Percentiles rank a stretch among this genome's conserved stretches.
Evolutionary conservation across 2,329 filamentous ascomycete species (phyloP).

Genomic region (Chaetoscypha palmicola): DNA sequence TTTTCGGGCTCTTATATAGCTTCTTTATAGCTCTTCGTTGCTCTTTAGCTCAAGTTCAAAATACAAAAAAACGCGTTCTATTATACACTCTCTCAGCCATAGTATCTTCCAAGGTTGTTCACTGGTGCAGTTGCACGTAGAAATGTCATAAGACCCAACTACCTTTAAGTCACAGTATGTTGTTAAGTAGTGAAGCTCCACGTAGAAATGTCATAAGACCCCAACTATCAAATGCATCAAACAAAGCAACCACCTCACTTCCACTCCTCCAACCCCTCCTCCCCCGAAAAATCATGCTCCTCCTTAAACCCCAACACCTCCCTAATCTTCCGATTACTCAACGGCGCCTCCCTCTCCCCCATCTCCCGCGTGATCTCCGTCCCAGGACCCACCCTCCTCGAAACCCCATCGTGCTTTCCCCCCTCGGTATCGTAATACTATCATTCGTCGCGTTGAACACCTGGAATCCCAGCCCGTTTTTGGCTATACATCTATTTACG

Average conservation of each 20-base stretch:
- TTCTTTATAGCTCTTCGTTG: too few relatives aligned
- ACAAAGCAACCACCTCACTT: neutral
- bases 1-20: too few relatives aligned
- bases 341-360: slow-evolving; percentile 51
- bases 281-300: slow-evolving; percentile 44
- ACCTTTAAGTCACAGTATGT: too few relatives aligned
- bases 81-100: too few relatives aligned
- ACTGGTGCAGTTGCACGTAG: too few relatives aligned
- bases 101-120: too few relatives aligned
- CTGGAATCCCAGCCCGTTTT: slow-evolving; percentile 52
- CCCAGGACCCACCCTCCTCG: slow-evolving; percentile 42
- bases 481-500: slow-evolving; percentile 46
- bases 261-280: slow-evolving; percentile 9
- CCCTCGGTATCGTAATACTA: slow-evolving; percentile 46
- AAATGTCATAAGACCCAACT: too few relatives aligned
- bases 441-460: slow-evolving; percentile 60
- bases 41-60: too few relatives aligned
- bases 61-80: too few relatives aligned
- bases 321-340: slow-evolving; percentile 53
- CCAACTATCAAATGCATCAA: too few relatives aligned
- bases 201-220: too few relatives aligned
- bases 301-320: slow-evolving; percentile 53
- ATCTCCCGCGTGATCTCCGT: slow-evolving; percentile 48
- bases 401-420: slow-evolving; percentile 42
- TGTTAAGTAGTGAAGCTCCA: too few relatives aligned